Base-by-base conservation (phyloP, 2,329 filamentous ascomycete species). In the Endocalyx cinctus region DNA sequence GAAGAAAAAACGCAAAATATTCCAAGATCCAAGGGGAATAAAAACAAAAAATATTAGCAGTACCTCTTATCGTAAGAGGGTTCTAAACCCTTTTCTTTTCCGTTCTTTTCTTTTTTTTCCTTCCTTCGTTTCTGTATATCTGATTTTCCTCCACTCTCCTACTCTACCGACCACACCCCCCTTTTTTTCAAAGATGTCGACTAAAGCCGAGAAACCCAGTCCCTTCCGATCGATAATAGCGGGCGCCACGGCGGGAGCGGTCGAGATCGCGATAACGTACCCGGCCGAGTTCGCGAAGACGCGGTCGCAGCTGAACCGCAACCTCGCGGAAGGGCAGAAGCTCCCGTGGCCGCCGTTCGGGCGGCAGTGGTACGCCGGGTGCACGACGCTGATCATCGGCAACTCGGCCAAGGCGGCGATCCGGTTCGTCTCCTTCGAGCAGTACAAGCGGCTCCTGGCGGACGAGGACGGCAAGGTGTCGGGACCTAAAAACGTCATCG, bases 351-450 rank as follows among this genome's bases (percentile, higher is more conserved):
- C 92, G 27, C 86, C 87, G 10, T 97, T 97, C 54, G 92, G 92
- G 30, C 71, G 66, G 50, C 87, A 94, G 62, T 98, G 92, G 92
- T 98, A 98, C 62, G 90, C 92, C 10, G 92, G 92, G 23, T 98
- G 92, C 67, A 97, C 92, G 29, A 97, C 92, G 17, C 67, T 96
- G 57, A 94, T 98, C 39, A 87, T 97, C 48, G 92, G 92, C 41
- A 98, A 98, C 66, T 94, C 88, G 33, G 74, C 92, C 58, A 98
- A 98, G 69, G 92, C 92, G 23, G 92, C 88, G 39, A 94, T 97
- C 43, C 82, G 84, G 46, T 98, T 98, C 55, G 87, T 97, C 36
- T 88, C 92, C 1, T 98, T 97, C 58, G 92, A 98, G 63, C 83
- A 87, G 55, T 96, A 94, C 69, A 97, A 94, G 67, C 69, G 71